Conservation (phyloP, 306 rosid species). For the Rubus parviflorus region DNA sequence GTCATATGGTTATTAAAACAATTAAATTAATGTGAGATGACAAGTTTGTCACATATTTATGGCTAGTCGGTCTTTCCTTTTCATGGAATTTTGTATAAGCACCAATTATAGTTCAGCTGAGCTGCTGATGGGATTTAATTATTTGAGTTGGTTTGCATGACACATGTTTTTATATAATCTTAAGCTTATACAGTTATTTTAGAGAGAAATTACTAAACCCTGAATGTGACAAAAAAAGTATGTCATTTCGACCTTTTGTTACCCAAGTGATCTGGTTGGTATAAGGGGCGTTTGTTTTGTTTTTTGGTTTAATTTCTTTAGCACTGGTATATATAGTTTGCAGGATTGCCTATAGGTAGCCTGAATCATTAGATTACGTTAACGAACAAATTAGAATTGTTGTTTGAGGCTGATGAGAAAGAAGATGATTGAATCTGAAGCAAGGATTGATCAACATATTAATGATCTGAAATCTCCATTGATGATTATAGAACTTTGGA, state of each 20-base stretch:
- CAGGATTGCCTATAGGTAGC: neutral
- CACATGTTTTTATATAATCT: neutral
- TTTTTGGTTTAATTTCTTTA: neutral
- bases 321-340: neutral
- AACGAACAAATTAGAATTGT: conserved; percentile 8
- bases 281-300: neutral
- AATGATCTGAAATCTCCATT: neutral
- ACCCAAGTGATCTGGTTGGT: neutral
- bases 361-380: neutral
- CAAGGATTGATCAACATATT: conserved; percentile 4
- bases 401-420: neutral
- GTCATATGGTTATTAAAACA: neutral
- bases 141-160: neutral
- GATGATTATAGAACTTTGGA: neutral
- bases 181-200: neutral
- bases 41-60: neutral
- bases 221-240: neutral
- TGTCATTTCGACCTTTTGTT: neutral
- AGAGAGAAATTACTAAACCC: neutral
- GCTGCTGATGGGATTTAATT: neutral
- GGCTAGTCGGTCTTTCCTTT: neutral
- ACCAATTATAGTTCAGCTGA: neutral
- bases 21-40: neutral
- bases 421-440: neutral
- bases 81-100: neutral